Base-by-base conservation (phyloP, 2,329 filamentous ascomycete genomes). In the Aspergillus novoparasiticus region DNA sequence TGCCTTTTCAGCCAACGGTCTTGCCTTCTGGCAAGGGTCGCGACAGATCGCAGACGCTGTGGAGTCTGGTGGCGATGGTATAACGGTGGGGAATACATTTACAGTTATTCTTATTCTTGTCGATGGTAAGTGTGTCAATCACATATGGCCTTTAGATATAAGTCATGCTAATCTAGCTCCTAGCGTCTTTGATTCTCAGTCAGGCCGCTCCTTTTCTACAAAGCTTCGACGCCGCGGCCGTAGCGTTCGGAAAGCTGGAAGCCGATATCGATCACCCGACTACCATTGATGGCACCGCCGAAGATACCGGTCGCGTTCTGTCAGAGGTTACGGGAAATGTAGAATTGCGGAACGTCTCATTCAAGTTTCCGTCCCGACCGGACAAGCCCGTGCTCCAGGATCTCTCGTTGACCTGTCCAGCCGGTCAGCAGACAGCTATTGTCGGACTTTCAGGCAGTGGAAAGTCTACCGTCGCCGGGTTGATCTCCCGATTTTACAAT, bases 361-460 rank as follows among this genome's bases (percentile, higher is more conserved):
- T 68, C 48, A 4, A 66, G 66, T 43, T 74, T 79, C 41, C 79
- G 73, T 46, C 78, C 74, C 41, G 80, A 73, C 63, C 81, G 76
- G 65, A 79, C 78, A 72, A 74, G 6, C 68, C 66, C 34, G 78
- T 82, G 0, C 68, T 82, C 5, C 57, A 66, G 71, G 19, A 63
- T 81, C 10, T 72, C 64, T 46, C 65, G 79, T 6, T 67, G 21
- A 48, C 53, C 2, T 72, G 81, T 3, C 78, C 79, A 1, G 75
- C 79, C 21, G 75, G 76, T 6, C 81, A 81, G 65, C 79, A 75
- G 3, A 82, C 80, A 3, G 91, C 90, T 1, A 88, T 93, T 23
- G 90, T 93, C 28, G 91, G 90, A 0, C 86, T 89, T 0, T 91
- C 89, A 1, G 90, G 90, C 0, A 88, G 86, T 14, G 91, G 91